Conservation (phyloP, 495 filamentous ascomycete species). For the Aspergillus homomorphus region DNA sequence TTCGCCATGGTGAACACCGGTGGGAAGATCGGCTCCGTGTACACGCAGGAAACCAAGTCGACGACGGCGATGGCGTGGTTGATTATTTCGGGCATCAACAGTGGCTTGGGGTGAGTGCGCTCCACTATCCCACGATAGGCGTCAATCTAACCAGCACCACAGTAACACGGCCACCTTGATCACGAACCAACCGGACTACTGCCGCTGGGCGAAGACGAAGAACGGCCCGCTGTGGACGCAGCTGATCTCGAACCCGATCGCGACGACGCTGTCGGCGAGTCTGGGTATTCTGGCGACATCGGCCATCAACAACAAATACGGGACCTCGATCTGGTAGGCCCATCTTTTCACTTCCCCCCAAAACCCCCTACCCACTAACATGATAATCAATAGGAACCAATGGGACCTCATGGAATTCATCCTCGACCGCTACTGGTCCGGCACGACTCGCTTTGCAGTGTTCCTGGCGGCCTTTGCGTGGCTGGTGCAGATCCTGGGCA, state of each 20-base stretch:
- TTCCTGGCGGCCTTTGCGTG: constrained; percentile 32
- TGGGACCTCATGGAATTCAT: constrained; percentile 36
- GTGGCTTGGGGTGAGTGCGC: constrained; percentile 30
- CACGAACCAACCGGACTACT: constrained; percentile 40
- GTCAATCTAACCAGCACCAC: background rate
- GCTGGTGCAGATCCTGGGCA: constrained; percentile 29
- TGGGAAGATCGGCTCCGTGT: constrained; percentile 30
- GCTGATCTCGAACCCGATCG: constrained; percentile 35
- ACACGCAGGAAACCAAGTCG: constrained; percentile 17
- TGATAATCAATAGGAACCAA: constrained; percentile 28
- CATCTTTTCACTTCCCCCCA: background rate
- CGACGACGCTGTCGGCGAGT: constrained; percentile 38
- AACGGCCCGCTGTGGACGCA: constrained; percentile 38
- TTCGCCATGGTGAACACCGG: constrained; percentile 32
- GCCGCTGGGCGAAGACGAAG: constrained; percentile 34
- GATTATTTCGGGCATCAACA: constrained; percentile 40
- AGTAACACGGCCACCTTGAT: constrained; percentile 40
- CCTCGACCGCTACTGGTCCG: constrained; percentile 26
- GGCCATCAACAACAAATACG: constrained; percentile 39
- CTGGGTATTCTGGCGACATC: constrained; percentile 42
- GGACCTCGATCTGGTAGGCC: constrained; percentile 26
- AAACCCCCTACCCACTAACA: background rate
- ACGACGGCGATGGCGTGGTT: constrained; percentile 31
- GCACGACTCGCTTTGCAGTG: constrained; percentile 33
- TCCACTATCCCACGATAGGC: background rate